Evolutionary conservation across 768 basidiomycete species (phyloP).

Genomic region (Cantharellus anzutake): DNA sequence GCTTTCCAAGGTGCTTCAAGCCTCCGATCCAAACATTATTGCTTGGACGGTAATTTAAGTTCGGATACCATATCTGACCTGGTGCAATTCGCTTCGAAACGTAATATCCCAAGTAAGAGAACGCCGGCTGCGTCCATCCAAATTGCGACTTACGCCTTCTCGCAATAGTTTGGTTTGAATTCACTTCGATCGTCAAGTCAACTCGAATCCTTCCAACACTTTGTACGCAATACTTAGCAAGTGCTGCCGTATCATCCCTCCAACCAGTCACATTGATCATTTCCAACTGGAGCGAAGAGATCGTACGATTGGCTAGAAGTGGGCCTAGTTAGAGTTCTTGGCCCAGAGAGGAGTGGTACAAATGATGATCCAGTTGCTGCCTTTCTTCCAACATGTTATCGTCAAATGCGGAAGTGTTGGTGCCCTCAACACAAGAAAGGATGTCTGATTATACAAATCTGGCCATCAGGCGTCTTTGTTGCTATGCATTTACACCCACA

Average conservation of each 20-base stretch:
- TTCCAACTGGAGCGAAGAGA: background rate
- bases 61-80: slow-evolving; percentile 31
- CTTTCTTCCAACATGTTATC: slow-evolving; percentile 67
- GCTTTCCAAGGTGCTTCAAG: slow-evolving; percentile 27
- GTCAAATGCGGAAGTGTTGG: slow-evolving; percentile 62
- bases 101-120: slow-evolving; percentile 33
- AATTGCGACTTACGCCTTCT: background rate
- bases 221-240: slow-evolving; percentile 1
- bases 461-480: slow-evolving; percentile 32
- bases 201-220: slow-evolving; percentile 43
- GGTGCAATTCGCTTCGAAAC: slow-evolving; percentile 29
- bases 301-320: background rate
- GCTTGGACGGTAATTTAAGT: slow-evolving; percentile 60
- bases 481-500: slow-evolving; percentile 34
- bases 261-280: background rate
- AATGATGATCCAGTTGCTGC: slow-evolving; percentile 65
- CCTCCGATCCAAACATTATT: slow-evolving; percentile 39
- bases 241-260: slow-evolving; percentile 25
- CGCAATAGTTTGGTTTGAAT: slow-evolving; percentile 29
- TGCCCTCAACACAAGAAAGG: slow-evolving; percentile 7
- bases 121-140: background rate
- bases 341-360: slow-evolving; percentile 52
- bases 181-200: slow-evolving; percentile 79
- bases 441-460: background rate
- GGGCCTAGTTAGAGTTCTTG: slow-evolving; percentile 47